phyloP scores from a whole-genome alignment of 352 stramenopile species.

The Globisporangium irregulare region DNA sequence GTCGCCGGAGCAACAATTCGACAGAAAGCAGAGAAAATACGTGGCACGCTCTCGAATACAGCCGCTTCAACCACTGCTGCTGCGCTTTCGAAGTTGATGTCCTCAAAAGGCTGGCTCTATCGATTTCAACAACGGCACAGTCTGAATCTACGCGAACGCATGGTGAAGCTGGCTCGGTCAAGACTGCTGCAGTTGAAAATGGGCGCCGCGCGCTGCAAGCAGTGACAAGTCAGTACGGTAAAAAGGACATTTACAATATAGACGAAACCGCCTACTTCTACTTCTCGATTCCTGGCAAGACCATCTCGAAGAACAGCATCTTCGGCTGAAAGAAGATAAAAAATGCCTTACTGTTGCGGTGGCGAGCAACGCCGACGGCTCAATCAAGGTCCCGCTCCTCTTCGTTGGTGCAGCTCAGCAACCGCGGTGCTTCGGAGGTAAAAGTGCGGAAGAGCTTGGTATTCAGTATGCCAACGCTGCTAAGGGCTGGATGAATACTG shows the following conservation, averaged over 20 bases:
- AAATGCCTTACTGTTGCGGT: background rate
- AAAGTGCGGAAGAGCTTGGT: background rate
- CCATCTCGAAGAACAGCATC: conserved; percentile 3
- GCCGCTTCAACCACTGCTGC: background rate
- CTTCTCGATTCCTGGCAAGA: background rate
- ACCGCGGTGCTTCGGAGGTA: conserved; percentile 1
- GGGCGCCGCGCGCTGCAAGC: background rate
- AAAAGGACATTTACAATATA: conserved; percentile 12
- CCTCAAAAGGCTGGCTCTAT: conserved; percentile 8
- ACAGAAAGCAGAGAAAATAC: background rate
- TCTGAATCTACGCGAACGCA: background rate
- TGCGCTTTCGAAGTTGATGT: background rate
- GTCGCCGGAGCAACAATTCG: background rate
- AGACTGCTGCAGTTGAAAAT: background rate
- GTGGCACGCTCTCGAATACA: background rate
- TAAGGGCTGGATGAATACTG: conserved; percentile 7
- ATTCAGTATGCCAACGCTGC: conserved; percentile 5
- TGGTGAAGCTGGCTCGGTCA: conserved; percentile 4
- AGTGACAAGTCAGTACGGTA: conserved; percentile 1
- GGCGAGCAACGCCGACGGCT: conserved; percentile 1
- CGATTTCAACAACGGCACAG: background rate
- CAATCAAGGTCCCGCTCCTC: background rate
- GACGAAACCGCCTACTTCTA: conserved; percentile 8
- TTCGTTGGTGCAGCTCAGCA: background rate
- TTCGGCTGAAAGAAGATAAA: background rate